A percentile compares a stretch with the other conserved stretches of the same genome.
Conservation (phyloP, 2,329 filamentous ascomycete genomes). For the Bipolaris cookei region DNA sequence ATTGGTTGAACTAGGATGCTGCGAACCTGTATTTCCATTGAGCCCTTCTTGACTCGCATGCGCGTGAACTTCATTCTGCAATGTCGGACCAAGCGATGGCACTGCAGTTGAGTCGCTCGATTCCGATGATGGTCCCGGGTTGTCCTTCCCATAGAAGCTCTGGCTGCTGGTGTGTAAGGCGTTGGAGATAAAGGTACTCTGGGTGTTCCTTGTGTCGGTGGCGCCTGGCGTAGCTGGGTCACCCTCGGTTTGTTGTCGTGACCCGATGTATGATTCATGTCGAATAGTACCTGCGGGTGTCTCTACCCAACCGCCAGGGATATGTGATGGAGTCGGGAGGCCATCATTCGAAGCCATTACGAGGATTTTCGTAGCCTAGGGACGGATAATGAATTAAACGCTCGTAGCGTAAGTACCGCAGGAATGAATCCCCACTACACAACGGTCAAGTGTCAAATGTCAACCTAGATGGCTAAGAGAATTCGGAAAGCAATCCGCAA, state of each 20-base stretch:
- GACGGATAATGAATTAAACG: not conserved
- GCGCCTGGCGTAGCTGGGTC: conserved; percentile 1
- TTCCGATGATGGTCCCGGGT: conserved; percentile 14
- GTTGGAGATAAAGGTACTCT: conserved; percentile 27
- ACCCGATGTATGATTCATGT: conserved; percentile 34
- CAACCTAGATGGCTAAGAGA: too few species aligned
- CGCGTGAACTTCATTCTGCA: not conserved
- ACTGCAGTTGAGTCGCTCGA: conserved; percentile 24
- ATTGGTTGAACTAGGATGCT: not conserved
- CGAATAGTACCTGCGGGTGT: conserved; percentile 38
- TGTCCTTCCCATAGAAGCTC: conserved; percentile 19
- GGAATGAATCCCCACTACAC: not conserved
- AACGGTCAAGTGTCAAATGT: conserved; percentile 1
- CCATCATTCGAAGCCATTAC: conserved; percentile 42
- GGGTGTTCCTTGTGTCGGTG: not conserved
- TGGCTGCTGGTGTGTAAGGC: conserved; percentile 27
- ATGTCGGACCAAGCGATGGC: conserved; percentile 10
- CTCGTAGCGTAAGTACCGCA: not conserved
- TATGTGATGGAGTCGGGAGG: conserved; percentile 40
- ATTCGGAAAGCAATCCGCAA: conserved; percentile 1
- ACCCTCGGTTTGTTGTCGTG: conserved; percentile 17
- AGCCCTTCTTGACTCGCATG: not conserved
- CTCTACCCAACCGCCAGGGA: conserved; percentile 47
- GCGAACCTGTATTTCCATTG: not conserved
- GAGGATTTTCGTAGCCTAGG: conserved; percentile 6